A percentile compares a stretch with the other conserved stretches of the same genome.
These are phyloP conservation scores for Xylaria acuta DNA, from an alignment of 495 filamentous ascomycete species.

Conservation along the genomic window DNA sequence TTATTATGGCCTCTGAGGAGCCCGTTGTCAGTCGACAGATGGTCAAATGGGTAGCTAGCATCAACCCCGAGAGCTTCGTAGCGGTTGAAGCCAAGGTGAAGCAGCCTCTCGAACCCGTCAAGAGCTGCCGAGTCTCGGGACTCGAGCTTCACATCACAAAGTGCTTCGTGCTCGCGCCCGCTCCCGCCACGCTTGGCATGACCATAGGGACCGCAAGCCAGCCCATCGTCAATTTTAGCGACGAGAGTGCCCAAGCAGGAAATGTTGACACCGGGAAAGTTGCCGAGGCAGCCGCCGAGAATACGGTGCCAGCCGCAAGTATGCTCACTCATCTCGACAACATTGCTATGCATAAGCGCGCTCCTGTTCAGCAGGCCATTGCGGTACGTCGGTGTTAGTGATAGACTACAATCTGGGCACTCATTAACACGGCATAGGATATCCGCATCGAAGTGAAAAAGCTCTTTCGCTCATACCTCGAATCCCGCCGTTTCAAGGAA, in stretches of 20 bases:
- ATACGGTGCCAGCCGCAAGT: slow-evolving; percentile 63
- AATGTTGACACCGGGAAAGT: slow-evolving; percentile 63
- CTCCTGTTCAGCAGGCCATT: slow-evolving; percentile 57
- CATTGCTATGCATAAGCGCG: neutral
- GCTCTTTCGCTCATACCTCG: slow-evolving; percentile 81
- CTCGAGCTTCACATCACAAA: slow-evolving; percentile 88
- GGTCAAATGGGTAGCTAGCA: slow-evolving; percentile 84
- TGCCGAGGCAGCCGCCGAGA: slow-evolving; percentile 26
- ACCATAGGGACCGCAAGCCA: slow-evolving; percentile 72
- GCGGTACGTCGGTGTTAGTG: no score
- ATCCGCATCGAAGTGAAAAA: slow-evolving; percentile 83
- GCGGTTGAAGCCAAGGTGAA: slow-evolving; percentile 80
- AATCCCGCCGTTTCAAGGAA: slow-evolving; percentile 79
- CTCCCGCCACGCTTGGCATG: slow-evolving; percentile 71
- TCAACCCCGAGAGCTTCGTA: slow-evolving; percentile 85
- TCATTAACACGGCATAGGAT: slow-evolving; percentile 35
- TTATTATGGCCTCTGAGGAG: no score
- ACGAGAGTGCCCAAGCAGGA: slow-evolving; percentile 61
- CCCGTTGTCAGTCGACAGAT: slow-evolving; percentile 81
- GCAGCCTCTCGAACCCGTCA: slow-evolving; percentile 82
- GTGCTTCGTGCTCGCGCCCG: slow-evolving; percentile 68
- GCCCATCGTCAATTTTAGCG: slow-evolving; percentile 67
- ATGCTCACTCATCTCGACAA: slow-evolving; percentile 40
- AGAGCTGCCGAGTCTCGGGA: slow-evolving; percentile 74
- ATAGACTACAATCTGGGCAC: no score